Evolutionary conservation across 805 yeast genomes (phyloP), one percentile per base, ranked within the genome.

Genomic region (Lipomyces kockii): DNA sequence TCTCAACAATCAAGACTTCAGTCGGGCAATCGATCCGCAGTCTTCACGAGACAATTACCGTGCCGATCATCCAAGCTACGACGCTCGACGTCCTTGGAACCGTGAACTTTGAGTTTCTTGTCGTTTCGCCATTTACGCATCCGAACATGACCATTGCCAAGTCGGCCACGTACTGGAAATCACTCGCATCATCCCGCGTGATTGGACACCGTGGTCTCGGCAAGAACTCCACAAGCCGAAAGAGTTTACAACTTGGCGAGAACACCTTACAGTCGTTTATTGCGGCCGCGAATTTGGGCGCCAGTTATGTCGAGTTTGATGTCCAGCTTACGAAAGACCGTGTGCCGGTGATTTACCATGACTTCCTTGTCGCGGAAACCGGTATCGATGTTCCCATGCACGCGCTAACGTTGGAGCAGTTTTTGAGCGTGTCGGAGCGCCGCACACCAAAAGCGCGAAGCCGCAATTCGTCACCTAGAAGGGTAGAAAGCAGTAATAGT

Each of bases 331-430:
- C 98, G 17, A 92, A 92, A 76, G 98, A 94, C 77, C 83, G 83
- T 71, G 87, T 91, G 11, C 98, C 98, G 2, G 98, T 94, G 6
- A 90, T 94, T 35, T 94, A 94, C 75, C 98, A 94, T 78, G 98
- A 94, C 76, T 94, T 94, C 76, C 77, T 91, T 55, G 97, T 94
- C 60, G 97, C 97, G 1, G 98, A 94, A 75, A 88, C 97, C 5
- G 98, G 98, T 20, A 92, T 91, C 61, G 98, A 94, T 79, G 89
- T 93, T 60, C 98, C 98, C 2, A 93, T 94, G 97, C 97, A 93
- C 78, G 87, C 89, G 35, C 81, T 94, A 75, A 93, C 98, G 0
- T 82, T 88, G 29, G 98, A 94, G 76, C 98, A 94, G 78, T 94
- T 94, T 73, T 80, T 91, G 75, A 85, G 86, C 35, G 83, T 68